phyloP scores from a whole-genome alignment of 306 rosid species.

The Cucurbita ficifolia region DNA sequence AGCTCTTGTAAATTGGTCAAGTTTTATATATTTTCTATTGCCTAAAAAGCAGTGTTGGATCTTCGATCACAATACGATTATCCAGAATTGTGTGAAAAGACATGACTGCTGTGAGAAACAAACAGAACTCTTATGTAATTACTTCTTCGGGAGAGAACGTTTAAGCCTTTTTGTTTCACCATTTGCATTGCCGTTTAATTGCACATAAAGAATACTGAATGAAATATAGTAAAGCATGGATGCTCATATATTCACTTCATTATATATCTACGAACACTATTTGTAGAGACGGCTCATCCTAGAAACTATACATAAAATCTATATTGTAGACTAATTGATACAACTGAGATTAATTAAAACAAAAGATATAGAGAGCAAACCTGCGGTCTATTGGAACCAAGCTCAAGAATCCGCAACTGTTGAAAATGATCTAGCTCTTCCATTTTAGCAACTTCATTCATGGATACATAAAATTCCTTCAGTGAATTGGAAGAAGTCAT shows the following conservation, averaged over 20 bases:
- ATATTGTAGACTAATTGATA: background rate
- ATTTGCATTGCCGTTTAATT: background rate
- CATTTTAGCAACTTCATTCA: slow-evolving; percentile 60
- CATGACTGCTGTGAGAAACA: background rate
- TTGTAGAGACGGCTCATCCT: background rate
- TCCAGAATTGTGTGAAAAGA: background rate
- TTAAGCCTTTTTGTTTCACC: background rate
- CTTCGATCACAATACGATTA: background rate
- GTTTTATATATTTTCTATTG: slow-evolving; percentile 65
- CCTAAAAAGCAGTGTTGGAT: slow-evolving; percentile 27
- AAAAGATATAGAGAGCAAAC: slow-evolving; percentile 26
- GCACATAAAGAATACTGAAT: background rate
- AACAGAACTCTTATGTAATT: background rate
- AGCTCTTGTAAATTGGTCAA: slow-evolving; percentile 59
- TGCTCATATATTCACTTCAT: background rate
- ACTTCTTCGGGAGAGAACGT: background rate
- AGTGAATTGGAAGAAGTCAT: slow-evolving; percentile 48
- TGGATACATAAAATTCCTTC: slow-evolving; percentile 83
- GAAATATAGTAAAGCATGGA: background rate
- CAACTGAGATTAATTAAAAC: background rate
- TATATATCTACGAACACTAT: background rate
- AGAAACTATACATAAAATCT: background rate
- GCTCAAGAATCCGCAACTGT: slow-evolving; percentile 67
- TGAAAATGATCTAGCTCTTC: slow-evolving; percentile 78
- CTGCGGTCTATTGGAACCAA: slow-evolving; percentile 77